Conservation (phyloP, 495 filamentous ascomycete species). For the Annulohypoxylon bovei region DNA sequence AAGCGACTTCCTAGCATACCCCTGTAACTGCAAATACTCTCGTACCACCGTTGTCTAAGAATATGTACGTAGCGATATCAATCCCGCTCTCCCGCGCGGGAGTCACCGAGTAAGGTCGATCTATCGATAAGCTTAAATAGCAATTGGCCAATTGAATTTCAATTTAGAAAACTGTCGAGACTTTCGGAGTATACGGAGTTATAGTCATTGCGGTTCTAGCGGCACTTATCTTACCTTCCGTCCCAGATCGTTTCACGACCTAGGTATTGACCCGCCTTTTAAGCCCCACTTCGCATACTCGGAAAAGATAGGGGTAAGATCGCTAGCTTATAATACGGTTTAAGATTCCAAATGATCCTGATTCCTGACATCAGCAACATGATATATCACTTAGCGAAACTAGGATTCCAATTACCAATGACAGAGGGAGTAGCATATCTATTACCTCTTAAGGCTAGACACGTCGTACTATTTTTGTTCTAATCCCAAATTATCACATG, state of each 20-base stretch:
- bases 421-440: neutral
- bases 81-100: neutral
- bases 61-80: neutral
- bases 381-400: neutral
- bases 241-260: neutral
- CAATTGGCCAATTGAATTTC: conserved; percentile 6
- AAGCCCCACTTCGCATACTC: neutral
- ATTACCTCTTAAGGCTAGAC: neutral
- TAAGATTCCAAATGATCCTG: neutral
- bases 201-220: neutral
- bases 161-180: neutral
- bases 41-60: neutral
- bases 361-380: neutral
- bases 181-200: neutral
- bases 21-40: neutral
- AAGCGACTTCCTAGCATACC: neutral
- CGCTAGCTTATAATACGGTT: neutral
- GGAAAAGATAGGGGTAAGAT: neutral
- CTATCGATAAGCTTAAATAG: conserved; percentile 29
- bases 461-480: neutral
- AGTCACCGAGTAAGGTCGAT: neutral
- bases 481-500: neutral
- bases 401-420: neutral
- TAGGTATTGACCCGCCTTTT: neutral
- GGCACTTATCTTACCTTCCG: neutral